Evolutionary conservation across 2,329 filamentous ascomycete genomes (phyloP), one percentile per base, ranked within the genome.

Genomic region (Colletotrichum lini): DNA sequence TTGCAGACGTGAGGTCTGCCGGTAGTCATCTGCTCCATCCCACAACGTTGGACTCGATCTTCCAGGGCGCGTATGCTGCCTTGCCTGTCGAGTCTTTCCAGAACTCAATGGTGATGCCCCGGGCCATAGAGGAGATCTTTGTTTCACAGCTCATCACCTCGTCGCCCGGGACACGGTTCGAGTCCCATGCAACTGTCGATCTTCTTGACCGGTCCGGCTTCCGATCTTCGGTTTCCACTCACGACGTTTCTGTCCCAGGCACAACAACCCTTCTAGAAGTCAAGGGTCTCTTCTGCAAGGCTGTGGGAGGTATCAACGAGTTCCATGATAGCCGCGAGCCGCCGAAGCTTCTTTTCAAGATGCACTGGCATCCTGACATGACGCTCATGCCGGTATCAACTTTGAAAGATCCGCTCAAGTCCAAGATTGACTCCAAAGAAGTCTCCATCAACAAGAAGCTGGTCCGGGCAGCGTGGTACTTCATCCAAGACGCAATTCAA

Each of bases 1-100:
- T 90, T 89, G 88, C 88, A 86, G 57, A 62, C 26, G 18, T 42
- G 15, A 62, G 30, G 3, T 67, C 50, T 7, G 87, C 89, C 73
- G 89, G 84, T 67, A 80, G 82, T 3, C 86, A 89, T 73, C 6
- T 71, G 1, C 35, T 71, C 16, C 68, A 71, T 35, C 63, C 68
- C 1, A 71, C 64, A 13, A 71, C 68, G 1, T 6, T 67, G 35
- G 64, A 71, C 53, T 71, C 68, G 0, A 38, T 71, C 4, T 71
- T 71, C 38, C 68, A 67, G 4, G 68, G 57, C 3, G 50, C 63
- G 1, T 71, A 71, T 21, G 56, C 64, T 5, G 57, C 68, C 5
- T 23, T 71, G 0, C 16, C 64, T 13, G 4, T 44, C 2, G 30
- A 63, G 15, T 16, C 38, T 1, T 71, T n/a, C 35, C 49, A 71